These are phyloP conservation scores for Omphalotus olearius DNA, from an alignment of 1,284 basidiomycete species.

Conservation along the genomic window DNA sequence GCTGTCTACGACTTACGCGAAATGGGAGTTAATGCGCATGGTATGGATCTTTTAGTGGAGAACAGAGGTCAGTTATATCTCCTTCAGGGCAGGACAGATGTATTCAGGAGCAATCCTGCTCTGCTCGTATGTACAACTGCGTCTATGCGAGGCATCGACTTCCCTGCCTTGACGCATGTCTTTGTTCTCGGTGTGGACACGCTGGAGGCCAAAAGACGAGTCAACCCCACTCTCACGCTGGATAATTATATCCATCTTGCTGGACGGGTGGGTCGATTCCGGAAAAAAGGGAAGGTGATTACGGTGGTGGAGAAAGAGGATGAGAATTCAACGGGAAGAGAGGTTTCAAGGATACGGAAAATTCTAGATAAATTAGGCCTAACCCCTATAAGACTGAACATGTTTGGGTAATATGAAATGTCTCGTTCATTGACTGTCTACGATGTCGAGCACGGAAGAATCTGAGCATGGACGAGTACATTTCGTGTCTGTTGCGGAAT, in stretches of 20 bases:
- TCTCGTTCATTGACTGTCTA: no score
- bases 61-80: constrained; percentile 40
- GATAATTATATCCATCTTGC: constrained; percentile 68
- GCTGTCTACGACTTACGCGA: constrained; percentile 59
- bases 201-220: constrained; percentile 33
- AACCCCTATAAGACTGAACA: constrained; percentile 6
- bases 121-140: constrained; percentile 66
- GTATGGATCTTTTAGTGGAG: constrained; percentile 46
- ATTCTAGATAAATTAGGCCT: constrained; percentile 36
- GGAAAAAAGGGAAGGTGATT: constrained; percentile 58
- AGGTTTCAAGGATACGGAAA: constrained; percentile 28
- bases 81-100: constrained; percentile 28
- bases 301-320: constrained; percentile 39
- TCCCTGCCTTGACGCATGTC: constrained; percentile 67
- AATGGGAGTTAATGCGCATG: constrained; percentile 65
- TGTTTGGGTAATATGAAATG: constrained; percentile 3
- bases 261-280: constrained; percentile 74
- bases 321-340: constrained; percentile 17
- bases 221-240: constrained; percentile 40
- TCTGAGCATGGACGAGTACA: no score
- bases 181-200: constrained; percentile 51
- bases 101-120: constrained; percentile 44
- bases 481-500: no score
- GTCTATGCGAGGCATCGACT: constrained; percentile 66
- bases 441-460: no score